phyloP scores from a whole-genome alignment of 148 eudicot species.

The Chenopodium formosanum region DNA sequence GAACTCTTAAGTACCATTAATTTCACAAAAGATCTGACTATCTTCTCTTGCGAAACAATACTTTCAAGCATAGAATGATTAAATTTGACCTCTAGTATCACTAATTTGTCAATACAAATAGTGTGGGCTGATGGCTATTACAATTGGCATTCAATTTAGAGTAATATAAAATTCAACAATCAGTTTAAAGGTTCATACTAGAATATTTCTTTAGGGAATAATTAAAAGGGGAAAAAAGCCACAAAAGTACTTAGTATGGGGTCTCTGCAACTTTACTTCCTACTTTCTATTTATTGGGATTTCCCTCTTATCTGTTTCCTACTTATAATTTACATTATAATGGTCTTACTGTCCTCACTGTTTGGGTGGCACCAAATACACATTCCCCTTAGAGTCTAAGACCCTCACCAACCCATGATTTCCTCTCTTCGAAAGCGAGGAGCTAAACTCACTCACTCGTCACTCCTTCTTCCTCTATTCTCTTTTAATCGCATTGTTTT shows the following conservation, averaged over 20 bases:
- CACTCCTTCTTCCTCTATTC: too few species aligned
- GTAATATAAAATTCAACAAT: too few species aligned
- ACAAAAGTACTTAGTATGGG: too few species aligned
- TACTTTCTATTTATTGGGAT: not conserved
- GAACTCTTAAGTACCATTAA: not conserved
- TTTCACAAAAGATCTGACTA: not conserved
- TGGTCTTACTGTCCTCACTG: not conserved
- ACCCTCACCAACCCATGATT: not conserved
- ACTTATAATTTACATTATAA: not conserved
- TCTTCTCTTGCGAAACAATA: not conserved
- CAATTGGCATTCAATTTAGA: not conserved
- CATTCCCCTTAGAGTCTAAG: not conserved
- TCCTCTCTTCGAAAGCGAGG: too few species aligned
- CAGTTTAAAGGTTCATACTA: not conserved
- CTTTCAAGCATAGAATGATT: not conserved
- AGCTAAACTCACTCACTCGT: too few species aligned
- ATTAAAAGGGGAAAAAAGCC: not conserved
- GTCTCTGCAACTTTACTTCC: not conserved
- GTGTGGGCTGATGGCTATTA: not conserved
- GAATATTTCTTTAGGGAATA: not conserved
- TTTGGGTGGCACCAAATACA: not conserved
- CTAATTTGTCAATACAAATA: not conserved
- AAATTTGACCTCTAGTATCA: not conserved
- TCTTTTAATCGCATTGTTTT: too few species aligned
- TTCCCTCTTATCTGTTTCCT: not conserved